These are phyloP conservation scores for Furcasterigmium furcatum DNA, from an alignment of 2,329 filamentous ascomycete genomes.

Conservation along the genomic window DNA sequence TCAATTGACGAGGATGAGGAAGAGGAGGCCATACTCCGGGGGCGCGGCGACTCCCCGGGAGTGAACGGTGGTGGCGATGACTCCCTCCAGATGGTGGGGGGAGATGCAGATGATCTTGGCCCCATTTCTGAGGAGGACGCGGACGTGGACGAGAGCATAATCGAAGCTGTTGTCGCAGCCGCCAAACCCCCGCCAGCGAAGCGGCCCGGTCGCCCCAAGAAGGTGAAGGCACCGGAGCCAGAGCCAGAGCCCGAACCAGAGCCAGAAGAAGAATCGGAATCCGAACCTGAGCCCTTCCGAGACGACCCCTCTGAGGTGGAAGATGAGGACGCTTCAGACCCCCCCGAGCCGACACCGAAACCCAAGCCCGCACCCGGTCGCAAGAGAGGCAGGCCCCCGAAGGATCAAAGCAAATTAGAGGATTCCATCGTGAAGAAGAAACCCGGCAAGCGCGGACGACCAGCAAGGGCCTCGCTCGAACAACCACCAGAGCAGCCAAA, in stretches of 20 bases:
- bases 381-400: not conserved
- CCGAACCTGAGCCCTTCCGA: constrained; percentile 10
- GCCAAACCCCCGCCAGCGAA: not conserved
- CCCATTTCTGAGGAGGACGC: constrained; percentile 6
- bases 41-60: constrained; percentile 15
- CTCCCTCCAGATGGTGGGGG: constrained; percentile 37
- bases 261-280: constrained; percentile 9
- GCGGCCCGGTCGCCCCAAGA: not conserved
- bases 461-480: constrained; percentile 3
- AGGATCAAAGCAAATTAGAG: not conserved
- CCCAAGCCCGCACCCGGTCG: not conserved
- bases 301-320: not conserved
- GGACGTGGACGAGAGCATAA: constrained; percentile 14
- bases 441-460: not conserved
- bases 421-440: not conserved
- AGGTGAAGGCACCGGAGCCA: not conserved
- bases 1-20: constrained; percentile 23
- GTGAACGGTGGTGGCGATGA: constrained; percentile 28
- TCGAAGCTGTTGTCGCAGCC: not conserved
- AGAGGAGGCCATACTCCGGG: constrained; percentile 18
- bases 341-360: not conserved
- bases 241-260: not conserved
- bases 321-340: not conserved
- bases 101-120: constrained; percentile 10
- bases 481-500: not conserved